These are phyloP conservation scores for Grosmannia clavigera DNA, from an alignment of 2,329 filamentous ascomycete genomes.

Conservation along the genomic window DNA sequence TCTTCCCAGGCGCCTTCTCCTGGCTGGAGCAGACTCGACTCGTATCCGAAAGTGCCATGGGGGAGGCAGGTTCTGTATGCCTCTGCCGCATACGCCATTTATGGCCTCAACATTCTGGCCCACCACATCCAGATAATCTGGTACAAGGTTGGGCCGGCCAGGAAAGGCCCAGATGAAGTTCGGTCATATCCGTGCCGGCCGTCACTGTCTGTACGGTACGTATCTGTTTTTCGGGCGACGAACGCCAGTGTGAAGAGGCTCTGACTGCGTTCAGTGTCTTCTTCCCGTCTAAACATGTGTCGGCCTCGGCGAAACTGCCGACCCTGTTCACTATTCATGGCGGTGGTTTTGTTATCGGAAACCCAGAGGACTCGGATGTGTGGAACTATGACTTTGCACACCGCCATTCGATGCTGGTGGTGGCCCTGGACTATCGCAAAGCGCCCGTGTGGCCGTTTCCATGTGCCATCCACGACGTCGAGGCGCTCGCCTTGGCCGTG, in stretches of 20 bases:
- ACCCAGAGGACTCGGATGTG: slow-evolving; percentile 30
- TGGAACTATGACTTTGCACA: slow-evolving; percentile 32
- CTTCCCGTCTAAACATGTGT: slow-evolving; percentile 24
- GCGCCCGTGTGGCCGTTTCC: slow-evolving; percentile 33
- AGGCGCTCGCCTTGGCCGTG: slow-evolving; percentile 27
- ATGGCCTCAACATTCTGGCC: neutral
- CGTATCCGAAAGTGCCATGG: neutral
- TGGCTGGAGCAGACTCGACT: neutral
- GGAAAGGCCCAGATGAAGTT: slow-evolving; percentile 5
- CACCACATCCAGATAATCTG: neutral
- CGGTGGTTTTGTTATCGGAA: slow-evolving; percentile 34
- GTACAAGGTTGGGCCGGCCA: neutral
- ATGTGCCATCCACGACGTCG: slow-evolving; percentile 29
- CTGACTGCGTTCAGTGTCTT: slow-evolving; percentile 22
- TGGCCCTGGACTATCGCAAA: slow-evolving; percentile 36
- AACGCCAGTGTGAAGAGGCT: too few species aligned
- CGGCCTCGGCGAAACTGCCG: slow-evolving; percentile 20
- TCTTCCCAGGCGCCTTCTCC: neutral
- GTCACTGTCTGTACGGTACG: slow-evolving; percentile 4
- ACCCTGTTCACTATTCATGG: slow-evolving; percentile 39
- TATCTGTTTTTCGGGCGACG: neutral
- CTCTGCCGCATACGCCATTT: neutral
- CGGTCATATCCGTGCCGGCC: slow-evolving; percentile 14
- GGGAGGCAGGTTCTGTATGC: neutral
- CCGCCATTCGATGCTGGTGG: slow-evolving; percentile 27